Percentiles rank a stretch among this genome's conserved stretches.
These are phyloP conservation scores for Theileria annulata DNA, from an alignment of 169 alveolate genomes.

Conservation along the genomic window DNA sequence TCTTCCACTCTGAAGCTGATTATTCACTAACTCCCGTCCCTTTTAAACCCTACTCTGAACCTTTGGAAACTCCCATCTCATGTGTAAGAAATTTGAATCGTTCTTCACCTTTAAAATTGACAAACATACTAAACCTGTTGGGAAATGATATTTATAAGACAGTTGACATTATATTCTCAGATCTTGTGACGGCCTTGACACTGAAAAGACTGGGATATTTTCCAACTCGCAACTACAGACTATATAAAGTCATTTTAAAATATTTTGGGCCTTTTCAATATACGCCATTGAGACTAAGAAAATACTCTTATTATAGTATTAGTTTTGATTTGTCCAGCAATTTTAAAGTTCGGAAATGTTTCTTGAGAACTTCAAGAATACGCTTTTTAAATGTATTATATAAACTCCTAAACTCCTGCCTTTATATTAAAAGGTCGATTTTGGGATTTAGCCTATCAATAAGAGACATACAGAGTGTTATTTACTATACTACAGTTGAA, in stretches of 20 bases:
- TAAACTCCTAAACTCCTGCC: conserved; percentile 13
- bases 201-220: not conserved
- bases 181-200: not conserved
- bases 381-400: not conserved
- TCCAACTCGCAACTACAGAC: not conserved
- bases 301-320: not conserved
- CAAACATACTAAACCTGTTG: not conserved
- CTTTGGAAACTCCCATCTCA: not conserved
- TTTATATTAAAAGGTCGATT: conserved; percentile 6
- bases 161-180: not conserved
- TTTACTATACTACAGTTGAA: not conserved
- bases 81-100: conserved; percentile 6
- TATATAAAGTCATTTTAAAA: conserved; percentile 1
- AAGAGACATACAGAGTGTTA: not conserved
- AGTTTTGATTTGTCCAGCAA: too few relatives aligned
- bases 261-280: not conserved
- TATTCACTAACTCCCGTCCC: not conserved
- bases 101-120: not conserved
- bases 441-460: not conserved
- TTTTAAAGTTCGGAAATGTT: not conserved
- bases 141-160: not conserved
- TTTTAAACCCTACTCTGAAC: not conserved
- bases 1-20: not conserved
- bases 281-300: not conserved
- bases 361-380: conserved; percentile 5